These are phyloP conservation scores for Aspergillus hancockii DNA, from an alignment of 495 filamentous ascomycete genomes.

Conservation along the genomic window DNA sequence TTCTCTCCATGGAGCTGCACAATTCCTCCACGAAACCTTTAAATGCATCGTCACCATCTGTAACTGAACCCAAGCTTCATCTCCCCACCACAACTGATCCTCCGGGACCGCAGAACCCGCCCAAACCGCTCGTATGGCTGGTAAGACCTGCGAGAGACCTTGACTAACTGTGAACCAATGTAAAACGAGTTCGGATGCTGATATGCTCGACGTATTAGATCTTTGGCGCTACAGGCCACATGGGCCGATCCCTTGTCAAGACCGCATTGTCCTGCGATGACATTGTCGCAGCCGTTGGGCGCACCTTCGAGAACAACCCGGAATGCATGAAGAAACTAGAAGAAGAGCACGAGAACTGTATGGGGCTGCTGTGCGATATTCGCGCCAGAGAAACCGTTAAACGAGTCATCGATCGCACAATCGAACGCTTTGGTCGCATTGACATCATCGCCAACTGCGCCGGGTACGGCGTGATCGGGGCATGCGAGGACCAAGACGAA, in stretches of 20 bases:
- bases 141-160: slow-evolving; percentile 43
- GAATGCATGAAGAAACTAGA: slow-evolving; percentile 64
- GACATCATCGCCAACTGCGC: slow-evolving; percentile 92
- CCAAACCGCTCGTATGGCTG: slow-evolving; percentile 79
- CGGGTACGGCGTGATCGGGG: slow-evolving; percentile 90
- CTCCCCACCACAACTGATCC: slow-evolving; percentile 81
- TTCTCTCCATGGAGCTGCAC: slow-evolving; percentile 33
- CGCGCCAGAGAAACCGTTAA: slow-evolving; percentile 76
- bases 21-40: slow-evolving; percentile 29
- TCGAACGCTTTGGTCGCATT: slow-evolving; percentile 74
- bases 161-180: not conserved
- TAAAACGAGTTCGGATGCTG: not conserved
- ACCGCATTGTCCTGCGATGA: slow-evolving; percentile 78
- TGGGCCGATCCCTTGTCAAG: slow-evolving; percentile 87
- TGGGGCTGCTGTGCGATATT: slow-evolving; percentile 87
- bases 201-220: slow-evolving; percentile 48
- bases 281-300: slow-evolving; percentile 84
- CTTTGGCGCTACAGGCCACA: slow-evolving; percentile 94
- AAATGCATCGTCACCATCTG: slow-evolving; percentile 28
- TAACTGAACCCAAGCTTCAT: slow-evolving; percentile 43
- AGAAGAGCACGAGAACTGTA: slow-evolving; percentile 59
- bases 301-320: slow-evolving; percentile 75
- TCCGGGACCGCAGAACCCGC: slow-evolving; percentile 68
- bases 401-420: slow-evolving; percentile 64
- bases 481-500: slow-evolving; percentile 96